These are phyloP conservation scores for Notholithocarpus densiflorus DNA, from an alignment of 306 rosid genomes.

Conservation along the genomic window DNA sequence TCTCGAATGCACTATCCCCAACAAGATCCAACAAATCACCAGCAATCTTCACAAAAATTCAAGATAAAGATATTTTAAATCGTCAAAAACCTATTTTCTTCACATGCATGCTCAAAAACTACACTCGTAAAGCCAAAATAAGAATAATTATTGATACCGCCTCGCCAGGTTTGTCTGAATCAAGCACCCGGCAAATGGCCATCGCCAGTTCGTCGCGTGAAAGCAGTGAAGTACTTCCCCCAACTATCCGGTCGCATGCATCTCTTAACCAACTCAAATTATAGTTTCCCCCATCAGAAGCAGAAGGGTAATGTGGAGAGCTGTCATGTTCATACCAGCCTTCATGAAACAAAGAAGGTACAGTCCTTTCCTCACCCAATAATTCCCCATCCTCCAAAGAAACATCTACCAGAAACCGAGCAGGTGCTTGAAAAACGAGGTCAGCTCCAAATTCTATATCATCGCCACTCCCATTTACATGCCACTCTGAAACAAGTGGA, in stretches of 20 bases:
- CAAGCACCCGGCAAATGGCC: slow-evolving; percentile 91
- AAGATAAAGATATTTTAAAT: slow-evolving; percentile 14
- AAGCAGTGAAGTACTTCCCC: slow-evolving; percentile 44
- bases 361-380: slow-evolving; percentile 44
- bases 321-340: slow-evolving; percentile 25
- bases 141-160: slow-evolving; percentile 54
- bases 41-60: slow-evolving; percentile 62
- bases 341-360: slow-evolving; percentile 43
- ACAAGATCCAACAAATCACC: slow-evolving; percentile 89
- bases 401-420: slow-evolving; percentile 77
- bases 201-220: slow-evolving; percentile 83
- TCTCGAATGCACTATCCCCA: slow-evolving; percentile 88
- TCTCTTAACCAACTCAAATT: slow-evolving; percentile 76
- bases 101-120: slow-evolving; percentile 1
- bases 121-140: not conserved
- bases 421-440: slow-evolving; percentile 69
- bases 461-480: slow-evolving; percentile 32
- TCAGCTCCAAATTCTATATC: slow-evolving; percentile 78
- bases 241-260: slow-evolving; percentile 66
- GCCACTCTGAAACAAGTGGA: slow-evolving; percentile 23
- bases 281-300: slow-evolving; percentile 34
- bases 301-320: slow-evolving; percentile 16
- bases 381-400: slow-evolving; percentile 67
- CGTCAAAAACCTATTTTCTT: slow-evolving; percentile 15
- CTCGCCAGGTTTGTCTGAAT: slow-evolving; percentile 88